Percentiles rank a stretch among this genome's conserved stretches.
Evolutionary conservation across 129 eudicot species (phyloP).

Genomic region (carrot (Daucus carota)): DNA sequence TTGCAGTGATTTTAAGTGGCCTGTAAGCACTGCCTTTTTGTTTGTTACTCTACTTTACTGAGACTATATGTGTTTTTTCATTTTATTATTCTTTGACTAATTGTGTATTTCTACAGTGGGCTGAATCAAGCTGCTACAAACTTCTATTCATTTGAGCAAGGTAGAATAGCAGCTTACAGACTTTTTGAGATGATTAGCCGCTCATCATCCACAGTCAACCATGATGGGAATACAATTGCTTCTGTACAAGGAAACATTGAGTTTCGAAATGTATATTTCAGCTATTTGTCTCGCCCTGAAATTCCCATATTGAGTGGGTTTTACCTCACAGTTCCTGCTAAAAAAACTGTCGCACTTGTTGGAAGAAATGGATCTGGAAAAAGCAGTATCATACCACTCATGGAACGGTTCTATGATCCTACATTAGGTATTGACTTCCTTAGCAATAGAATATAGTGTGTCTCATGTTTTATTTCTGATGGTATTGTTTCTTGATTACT

Average conservation of each 20-base stretch:
- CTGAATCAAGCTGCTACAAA: slow-evolving; percentile 96
- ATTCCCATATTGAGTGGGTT: slow-evolving; percentile 92
- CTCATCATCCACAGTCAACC: slow-evolving; percentile 63
- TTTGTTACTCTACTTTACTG: neutral
- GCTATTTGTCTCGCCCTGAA: slow-evolving; percentile 94
- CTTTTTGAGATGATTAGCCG: slow-evolving; percentile 97
- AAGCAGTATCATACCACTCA: slow-evolving; percentile 91
- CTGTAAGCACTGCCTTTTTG: slow-evolving; percentile 52
- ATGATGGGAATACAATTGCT: slow-evolving; percentile 62
- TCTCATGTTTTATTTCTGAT: neutral
- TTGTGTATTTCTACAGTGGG: slow-evolving; percentile 37
- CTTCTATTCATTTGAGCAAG: slow-evolving; percentile 95
- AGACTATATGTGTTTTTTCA: neutral
- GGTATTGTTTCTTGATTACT: slow-evolving; percentile 10
- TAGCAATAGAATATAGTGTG: neutral
- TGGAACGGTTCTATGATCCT: slow-evolving; percentile 98
- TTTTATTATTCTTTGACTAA: slow-evolving; percentile 9
- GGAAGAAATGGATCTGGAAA: slow-evolving; percentile 98
- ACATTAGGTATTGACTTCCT: slow-evolving; percentile 55
- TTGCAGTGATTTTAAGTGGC: slow-evolving; percentile 92
- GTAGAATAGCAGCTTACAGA: slow-evolving; percentile 91
- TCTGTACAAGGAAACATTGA: slow-evolving; percentile 85
- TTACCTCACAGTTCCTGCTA: slow-evolving; percentile 89
- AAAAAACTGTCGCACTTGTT: slow-evolving; percentile 93
- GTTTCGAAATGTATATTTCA: slow-evolving; percentile 88